Evolutionary conservation across 176 grass and related monocot species (phyloP).

Genomic region (Pharus latifolius): DNA sequence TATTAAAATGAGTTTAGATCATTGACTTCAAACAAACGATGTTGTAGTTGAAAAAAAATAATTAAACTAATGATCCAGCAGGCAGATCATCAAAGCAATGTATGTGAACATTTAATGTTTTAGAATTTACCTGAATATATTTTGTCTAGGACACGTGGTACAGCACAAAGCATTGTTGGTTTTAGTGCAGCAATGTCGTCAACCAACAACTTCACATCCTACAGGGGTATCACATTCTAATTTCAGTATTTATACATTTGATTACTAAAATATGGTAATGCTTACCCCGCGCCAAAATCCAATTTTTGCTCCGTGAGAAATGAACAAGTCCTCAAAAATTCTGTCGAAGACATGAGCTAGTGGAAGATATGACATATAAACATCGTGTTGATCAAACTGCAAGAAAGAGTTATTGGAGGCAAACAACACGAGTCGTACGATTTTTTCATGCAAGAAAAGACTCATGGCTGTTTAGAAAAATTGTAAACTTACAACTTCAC

Average conservation of each 20-base stretch:
- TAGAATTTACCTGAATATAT: conserved; percentile 74
- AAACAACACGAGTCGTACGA: conserved; percentile 5
- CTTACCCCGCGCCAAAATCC: conserved; percentile 96
- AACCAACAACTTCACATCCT: conserved; percentile 87
- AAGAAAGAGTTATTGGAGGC: background rate
- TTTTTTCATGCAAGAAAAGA: background rate
- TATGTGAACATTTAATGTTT: background rate
- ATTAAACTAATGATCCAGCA: no score
- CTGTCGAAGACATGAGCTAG: conserved; percentile 91
- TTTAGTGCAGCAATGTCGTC: conserved; percentile 77
- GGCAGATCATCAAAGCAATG: no score
- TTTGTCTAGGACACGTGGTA: conserved; percentile 91
- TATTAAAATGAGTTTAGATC: no score
- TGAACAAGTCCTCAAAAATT: conserved; percentile 77
- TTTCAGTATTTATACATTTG: conserved; percentile 9
- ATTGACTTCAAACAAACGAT: no score
- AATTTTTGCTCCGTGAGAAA: conserved; percentile 69
- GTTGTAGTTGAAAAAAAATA: no score
- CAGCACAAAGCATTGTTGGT: conserved; percentile 82
- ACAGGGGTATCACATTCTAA: conserved; percentile 3
- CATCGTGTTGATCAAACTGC: conserved; percentile 60
- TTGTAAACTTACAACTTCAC: conserved; percentile 46
- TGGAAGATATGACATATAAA: conserved; percentile 95
- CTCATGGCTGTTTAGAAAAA: background rate
- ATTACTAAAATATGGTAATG: background rate